phyloP scores from a whole-genome alignment of 192 early-diverging fungal genomes.

The Coemansia sp. region DNA sequence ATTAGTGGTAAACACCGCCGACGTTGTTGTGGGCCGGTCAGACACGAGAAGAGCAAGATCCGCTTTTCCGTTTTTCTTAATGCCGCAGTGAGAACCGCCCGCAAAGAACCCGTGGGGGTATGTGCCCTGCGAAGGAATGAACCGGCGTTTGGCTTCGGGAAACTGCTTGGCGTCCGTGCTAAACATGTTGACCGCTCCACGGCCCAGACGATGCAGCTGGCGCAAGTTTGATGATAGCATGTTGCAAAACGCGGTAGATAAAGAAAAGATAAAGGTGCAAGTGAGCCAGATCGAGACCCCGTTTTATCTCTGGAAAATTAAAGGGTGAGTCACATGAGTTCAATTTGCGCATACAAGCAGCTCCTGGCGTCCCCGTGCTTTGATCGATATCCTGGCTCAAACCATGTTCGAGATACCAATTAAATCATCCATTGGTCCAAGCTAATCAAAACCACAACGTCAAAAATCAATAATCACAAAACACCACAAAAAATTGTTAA shows the following conservation, averaged over 20 bases:
- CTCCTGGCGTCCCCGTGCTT: not conserved
- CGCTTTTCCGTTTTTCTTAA: conserved; percentile 76
- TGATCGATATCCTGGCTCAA: not conserved
- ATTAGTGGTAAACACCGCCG: conserved; percentile 92
- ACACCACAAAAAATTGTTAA: not conserved
- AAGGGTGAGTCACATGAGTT: not conserved
- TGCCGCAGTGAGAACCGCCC: conserved; percentile 67
- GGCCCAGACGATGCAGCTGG: conserved; percentile 9
- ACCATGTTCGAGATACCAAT: not conserved
- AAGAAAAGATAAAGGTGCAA: not conserved
- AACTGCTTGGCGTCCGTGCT: conserved; percentile 42
- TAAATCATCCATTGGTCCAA: not conserved
- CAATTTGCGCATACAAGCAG: not conserved
- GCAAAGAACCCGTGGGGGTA: conserved; percentile 86
- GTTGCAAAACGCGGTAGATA: not conserved
- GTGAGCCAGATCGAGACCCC: not conserved
- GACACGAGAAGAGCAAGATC: conserved; percentile 84
- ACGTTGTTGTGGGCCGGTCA: conserved; percentile 65
- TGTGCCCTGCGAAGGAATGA: conserved; percentile 69
- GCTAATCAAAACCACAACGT: not conserved
- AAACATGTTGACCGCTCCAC: conserved; percentile 31
- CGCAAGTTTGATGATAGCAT: conserved; percentile 28
- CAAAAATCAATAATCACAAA: not conserved
- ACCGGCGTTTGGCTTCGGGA: conserved; percentile 55
- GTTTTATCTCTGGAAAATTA: not conserved